These are phyloP conservation scores for Phaeodactylum tricornutum DNA, from an alignment of 108 stramenopile species.

Conservation along the genomic window DNA sequence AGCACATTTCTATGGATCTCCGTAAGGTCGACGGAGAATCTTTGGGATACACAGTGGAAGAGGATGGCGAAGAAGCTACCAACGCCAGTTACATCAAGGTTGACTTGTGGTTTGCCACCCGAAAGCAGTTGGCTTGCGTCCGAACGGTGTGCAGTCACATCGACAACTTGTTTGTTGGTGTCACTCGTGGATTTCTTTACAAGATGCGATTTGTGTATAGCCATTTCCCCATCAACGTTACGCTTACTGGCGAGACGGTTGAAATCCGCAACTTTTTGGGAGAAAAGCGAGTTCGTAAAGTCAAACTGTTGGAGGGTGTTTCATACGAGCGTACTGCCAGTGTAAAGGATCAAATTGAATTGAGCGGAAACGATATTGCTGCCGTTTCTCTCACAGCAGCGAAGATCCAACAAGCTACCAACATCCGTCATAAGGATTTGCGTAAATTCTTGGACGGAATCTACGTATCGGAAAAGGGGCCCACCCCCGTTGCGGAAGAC, in stretches of 20 bases:
- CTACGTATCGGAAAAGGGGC: constrained; percentile 96
- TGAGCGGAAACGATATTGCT: constrained; percentile 95
- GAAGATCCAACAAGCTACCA: constrained; percentile 93
- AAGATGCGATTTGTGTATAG: constrained; percentile 99
- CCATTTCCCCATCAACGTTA: constrained; percentile 99
- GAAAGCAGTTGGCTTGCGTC: constrained; percentile 95
- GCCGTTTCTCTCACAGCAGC: constrained; percentile 92
- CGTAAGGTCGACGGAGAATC: constrained; percentile 14
- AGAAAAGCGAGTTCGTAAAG: constrained; percentile 93
- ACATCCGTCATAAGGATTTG: constrained; percentile 98
- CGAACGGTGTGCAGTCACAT: constrained; percentile 98
- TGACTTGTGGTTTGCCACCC: constrained; percentile 96
- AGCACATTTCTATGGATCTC: constrained; percentile 90
- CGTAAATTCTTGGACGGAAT: constrained; percentile 99
- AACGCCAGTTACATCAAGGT: constrained; percentile 61
- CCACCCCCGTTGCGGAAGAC: constrained; percentile 28
- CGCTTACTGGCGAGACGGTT: constrained; percentile 65
- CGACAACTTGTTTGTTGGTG: constrained; percentile 98
- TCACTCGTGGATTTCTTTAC: constrained; percentile 97
- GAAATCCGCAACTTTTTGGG: constrained; percentile 99
- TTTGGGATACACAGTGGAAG: no score
- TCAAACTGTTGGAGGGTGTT: constrained; percentile 86
- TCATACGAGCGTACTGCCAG: constrained; percentile 84
- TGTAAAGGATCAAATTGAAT: constrained; percentile 98
- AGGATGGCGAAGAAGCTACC: constrained; percentile 25